A percentile compares a stretch with the other conserved stretches of the same genome.
Conservation (phyloP, 139 green algal species). For the Coelastrella sp. region DNA sequence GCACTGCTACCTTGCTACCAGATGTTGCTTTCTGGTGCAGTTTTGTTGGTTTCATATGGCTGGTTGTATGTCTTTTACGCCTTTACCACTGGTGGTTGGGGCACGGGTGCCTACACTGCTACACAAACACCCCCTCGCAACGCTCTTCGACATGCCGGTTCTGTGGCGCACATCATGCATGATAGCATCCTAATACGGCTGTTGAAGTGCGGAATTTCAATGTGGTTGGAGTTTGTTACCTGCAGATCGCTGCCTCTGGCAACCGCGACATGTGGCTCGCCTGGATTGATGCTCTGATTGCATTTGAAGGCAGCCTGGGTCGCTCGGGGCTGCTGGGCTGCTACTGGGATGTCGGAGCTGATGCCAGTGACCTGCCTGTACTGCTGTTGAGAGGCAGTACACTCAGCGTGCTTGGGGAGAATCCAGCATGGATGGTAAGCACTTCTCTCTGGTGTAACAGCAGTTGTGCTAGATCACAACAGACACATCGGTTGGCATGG, state of each 20-base stretch:
- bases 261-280: conserved; percentile 27
- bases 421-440: conserved; percentile 43
- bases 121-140: no score
- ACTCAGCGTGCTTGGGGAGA: conserved; percentile 40
- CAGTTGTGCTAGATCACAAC: no score
- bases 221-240: not conserved
- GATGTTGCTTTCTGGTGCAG: no score
- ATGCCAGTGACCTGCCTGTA: conserved; percentile 21
- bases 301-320: conserved; percentile 32
- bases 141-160: no score
- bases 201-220: not conserved
- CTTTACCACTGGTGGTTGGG: no score
- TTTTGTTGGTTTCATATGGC: no score
- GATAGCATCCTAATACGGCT: not conserved
- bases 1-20: no score
- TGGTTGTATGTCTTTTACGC: no score
- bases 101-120: no score
- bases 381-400: conserved; percentile 42
- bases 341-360: conserved; percentile 25
- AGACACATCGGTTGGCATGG: no score
- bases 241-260: conserved; percentile 27
- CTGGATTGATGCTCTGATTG: conserved; percentile 42
- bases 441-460: no score
- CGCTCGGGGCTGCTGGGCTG: conserved; percentile 24
- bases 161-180: not conserved